Base-by-base conservation (phyloP, 192 early-diverging fungal genomes). In the Backusella mclennaniae region DNA sequence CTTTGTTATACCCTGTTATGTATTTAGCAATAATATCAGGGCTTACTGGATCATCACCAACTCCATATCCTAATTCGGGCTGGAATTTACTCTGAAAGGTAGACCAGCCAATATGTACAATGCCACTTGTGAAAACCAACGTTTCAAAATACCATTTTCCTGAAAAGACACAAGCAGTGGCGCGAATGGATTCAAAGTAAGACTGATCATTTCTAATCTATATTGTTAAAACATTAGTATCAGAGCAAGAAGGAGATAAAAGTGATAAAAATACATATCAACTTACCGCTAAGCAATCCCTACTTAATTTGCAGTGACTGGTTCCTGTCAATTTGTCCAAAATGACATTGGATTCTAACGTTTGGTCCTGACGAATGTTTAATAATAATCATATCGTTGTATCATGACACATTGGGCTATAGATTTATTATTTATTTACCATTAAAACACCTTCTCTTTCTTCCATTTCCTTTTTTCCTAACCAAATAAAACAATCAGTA, bases 81-180 rank as follows among this genome's bases (percentile, higher is more conserved):
- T 89, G 89, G 67, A 93, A 93, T 15, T 71, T 76, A 52, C 90
- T 90, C 35, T 85, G 78, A 15, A 76, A 63, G 2, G 85, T 90
- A 8, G 87, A 89, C 93, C 94, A 95, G 17, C 94, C 94, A 68
- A 95, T 82, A 73, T 95, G 94, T 79, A 95, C 90, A 71, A 95
- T 92, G 1, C 94, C 94, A 19, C 85, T 84, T 5, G 91, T 91
- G 3, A 84, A 52, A 6, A 95, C 74, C 9, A 83, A 69, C 6
- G 95, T 87, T 79, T 95, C 94, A 71, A 92, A 95, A 23, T 85
- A 90, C 84, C 83, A 95, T 75, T 84, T 87, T 9, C 94, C 94
- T 17, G 75, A 71, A 15, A 52, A 76, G 3, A 92, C 90, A 41
- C 84, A 84, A 29, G 77, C 67, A 19, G 85, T 91, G 0, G 85